Evolutionary conservation across 495 filamentous ascomycete genomes (phyloP).

Genomic region (Pyrenopolyporus hunteri): DNA sequence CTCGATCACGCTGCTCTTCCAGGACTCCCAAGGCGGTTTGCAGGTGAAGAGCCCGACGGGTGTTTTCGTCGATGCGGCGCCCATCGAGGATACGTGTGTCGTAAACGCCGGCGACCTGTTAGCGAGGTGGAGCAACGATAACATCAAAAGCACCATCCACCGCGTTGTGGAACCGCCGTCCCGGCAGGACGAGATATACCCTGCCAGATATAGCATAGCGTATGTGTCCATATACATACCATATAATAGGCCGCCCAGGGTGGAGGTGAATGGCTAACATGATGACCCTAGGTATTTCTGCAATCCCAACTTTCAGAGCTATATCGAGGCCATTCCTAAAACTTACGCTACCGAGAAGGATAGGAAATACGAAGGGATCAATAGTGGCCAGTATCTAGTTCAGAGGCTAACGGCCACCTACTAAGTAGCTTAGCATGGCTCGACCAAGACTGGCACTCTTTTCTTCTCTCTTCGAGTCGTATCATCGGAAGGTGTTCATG

Average conservation of each 20-base stretch:
- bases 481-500: too few relatives aligned
- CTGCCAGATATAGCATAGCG: conserved; percentile 71
- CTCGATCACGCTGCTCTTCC: conserved; percentile 86
- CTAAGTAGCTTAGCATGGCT: conserved; percentile 21
- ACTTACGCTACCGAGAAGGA: conserved; percentile 72
- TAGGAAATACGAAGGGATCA: conserved; percentile 81
- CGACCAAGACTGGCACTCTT: too few relatives aligned
- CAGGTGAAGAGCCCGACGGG: conserved; percentile 82
- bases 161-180: conserved; percentile 84
- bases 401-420: conserved; percentile 80
- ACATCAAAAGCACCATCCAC: conserved; percentile 86
- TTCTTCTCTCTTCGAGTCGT: too few relatives aligned
- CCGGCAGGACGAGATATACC: conserved; percentile 56
- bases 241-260: not conserved
- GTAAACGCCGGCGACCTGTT: conserved; percentile 92
- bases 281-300: conserved; percentile 75
- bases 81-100: conserved; percentile 82
- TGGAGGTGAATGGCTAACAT: not conserved
- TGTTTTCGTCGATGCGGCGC: conserved; percentile 81
- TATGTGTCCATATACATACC: too few relatives aligned
- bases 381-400: conserved; percentile 81
- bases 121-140: conserved; percentile 88
- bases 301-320: conserved; percentile 80
- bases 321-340: conserved; percentile 86
- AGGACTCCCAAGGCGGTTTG: conserved; percentile 80